Evolutionary conservation across 495 filamentous ascomycete genomes (phyloP).

Genomic region (Saxophila tyrrhenica): DNA sequence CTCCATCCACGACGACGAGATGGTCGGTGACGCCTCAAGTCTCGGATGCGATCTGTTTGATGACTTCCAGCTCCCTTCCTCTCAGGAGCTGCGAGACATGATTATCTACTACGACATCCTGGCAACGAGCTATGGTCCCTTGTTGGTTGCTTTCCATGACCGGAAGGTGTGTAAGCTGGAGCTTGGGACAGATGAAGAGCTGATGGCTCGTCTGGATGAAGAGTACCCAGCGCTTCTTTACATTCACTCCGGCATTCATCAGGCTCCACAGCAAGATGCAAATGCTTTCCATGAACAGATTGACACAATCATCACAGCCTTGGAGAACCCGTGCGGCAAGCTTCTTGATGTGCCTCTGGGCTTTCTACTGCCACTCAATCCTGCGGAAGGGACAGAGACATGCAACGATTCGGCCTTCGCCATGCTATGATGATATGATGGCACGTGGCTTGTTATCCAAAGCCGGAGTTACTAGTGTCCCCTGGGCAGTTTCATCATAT

Average conservation of each 20-base stretch:
- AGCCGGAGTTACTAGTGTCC: no score
- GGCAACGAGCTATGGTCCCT: neutral
- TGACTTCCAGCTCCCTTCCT: neutral
- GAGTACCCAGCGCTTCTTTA: neutral
- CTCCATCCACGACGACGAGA: neutral
- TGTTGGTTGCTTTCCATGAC: neutral
- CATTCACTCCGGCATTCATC: neutral
- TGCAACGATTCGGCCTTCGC: no score
- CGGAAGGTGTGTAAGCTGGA: slow-evolving; percentile 3
- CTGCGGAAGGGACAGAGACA: no score
- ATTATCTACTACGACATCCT: neutral
- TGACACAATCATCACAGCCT: neutral
- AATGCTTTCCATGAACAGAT: slow-evolving; percentile 1
- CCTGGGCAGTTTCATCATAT: no score
- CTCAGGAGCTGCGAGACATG: neutral
- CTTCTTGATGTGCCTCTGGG: slow-evolving; percentile 8
- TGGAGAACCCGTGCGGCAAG: slow-evolving; percentile 7
- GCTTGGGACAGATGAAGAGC: neutral
- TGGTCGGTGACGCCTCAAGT: neutral
- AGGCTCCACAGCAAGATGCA: neutral
- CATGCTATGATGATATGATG: neutral
- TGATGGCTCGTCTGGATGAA: neutral
- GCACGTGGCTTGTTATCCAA: neutral
- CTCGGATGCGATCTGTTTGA: neutral
- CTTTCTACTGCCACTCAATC: no score